Evolutionary conservation across 2,329 filamentous ascomycete species (phyloP).

Genomic region (Aspergillus sp.): DNA sequence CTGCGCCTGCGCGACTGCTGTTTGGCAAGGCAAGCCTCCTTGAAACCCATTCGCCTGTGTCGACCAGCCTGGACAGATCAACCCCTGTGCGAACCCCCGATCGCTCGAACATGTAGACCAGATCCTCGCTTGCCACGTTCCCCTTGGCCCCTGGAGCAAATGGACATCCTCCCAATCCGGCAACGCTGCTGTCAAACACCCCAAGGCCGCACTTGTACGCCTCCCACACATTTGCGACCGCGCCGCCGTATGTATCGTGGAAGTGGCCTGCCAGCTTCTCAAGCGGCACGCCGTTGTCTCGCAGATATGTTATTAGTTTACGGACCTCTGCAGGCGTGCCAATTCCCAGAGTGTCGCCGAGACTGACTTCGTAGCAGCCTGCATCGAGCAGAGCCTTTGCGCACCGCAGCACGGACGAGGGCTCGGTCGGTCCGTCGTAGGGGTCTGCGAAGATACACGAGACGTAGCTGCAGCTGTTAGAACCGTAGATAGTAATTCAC

Average conservation of each 20-base stretch:
- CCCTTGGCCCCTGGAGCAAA: conserved; percentile 84
- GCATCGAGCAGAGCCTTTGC: conserved; percentile 70
- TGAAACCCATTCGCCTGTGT: conserved; percentile 73
- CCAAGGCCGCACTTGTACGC: conserved; percentile 74
- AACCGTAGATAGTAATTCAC: background rate
- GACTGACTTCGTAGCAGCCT: conserved; percentile 85
- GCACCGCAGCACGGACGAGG: conserved; percentile 50
- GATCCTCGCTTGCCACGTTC: conserved; percentile 81
- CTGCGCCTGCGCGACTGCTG: conserved; percentile 19
- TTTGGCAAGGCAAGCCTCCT: conserved; percentile 29
- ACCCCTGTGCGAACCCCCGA: conserved; percentile 74
- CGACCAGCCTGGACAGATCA: conserved; percentile 60
- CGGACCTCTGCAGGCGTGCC: conserved; percentile 57
- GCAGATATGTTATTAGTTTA: conserved; percentile 33
- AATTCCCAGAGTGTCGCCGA: conserved; percentile 90
- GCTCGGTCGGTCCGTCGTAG: conserved; percentile 54
- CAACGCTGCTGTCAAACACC: conserved; percentile 77
- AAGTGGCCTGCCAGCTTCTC: conserved; percentile 80
- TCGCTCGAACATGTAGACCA: conserved; percentile 65
- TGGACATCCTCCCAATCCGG: conserved; percentile 79
- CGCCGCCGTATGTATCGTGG: conserved; percentile 85
- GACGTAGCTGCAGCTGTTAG: conserved; percentile 25
- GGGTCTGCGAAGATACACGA: conserved; percentile 47
- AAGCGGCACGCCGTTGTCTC: conserved; percentile 57
- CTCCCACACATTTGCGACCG: conserved; percentile 77